These are phyloP conservation scores for Nigrospora sphaerica DNA, from an alignment of 2,329 filamentous ascomycete genomes.

Conservation along the genomic window DNA sequence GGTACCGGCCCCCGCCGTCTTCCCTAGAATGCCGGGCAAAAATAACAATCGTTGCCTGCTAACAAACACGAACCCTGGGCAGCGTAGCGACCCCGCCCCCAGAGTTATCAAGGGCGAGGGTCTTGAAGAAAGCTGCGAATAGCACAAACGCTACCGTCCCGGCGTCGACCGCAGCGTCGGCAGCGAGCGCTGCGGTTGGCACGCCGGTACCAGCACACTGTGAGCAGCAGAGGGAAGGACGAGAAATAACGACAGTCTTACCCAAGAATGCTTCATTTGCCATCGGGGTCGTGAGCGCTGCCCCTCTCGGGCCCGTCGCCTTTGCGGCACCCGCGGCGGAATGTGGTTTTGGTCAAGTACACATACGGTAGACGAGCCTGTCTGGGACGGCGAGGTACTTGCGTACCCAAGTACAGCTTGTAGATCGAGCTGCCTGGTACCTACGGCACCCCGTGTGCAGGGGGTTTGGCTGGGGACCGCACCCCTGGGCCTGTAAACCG, in stretches of 20 bases:
- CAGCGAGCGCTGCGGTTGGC: slow-evolving; percentile 11
- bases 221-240: slow-evolving; percentile 8
- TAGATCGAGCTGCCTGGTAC: too few species aligned
- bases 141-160: slow-evolving; percentile 17
- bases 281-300: slow-evolving; percentile 8
- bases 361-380: slow-evolving; percentile 12
- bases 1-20: neutral
- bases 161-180: slow-evolving; percentile 7
- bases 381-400: slow-evolving; percentile 9
- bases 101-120: slow-evolving; percentile 16
- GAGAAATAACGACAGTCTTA: slow-evolving; percentile 18
- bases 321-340: slow-evolving; percentile 6
- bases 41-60: slow-evolving; percentile 13
- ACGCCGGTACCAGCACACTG: slow-evolving; percentile 18
- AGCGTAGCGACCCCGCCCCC: slow-evolving; percentile 7
- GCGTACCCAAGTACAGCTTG: neutral
- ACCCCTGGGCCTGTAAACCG: too few species aligned
- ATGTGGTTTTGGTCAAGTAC: slow-evolving; percentile 25
- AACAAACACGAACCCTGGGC: slow-evolving; percentile 11
- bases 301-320: slow-evolving; percentile 9
- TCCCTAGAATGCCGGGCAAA: slow-evolving; percentile 6
- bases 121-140: slow-evolving; percentile 17
- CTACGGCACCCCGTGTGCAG: too few species aligned
- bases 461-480: too few species aligned
- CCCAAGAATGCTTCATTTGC: slow-evolving; percentile 24